Percentiles rank a stretch among this genome's conserved stretches.
These are phyloP conservation scores for Aspergillus biplanus DNA, from an alignment of 495 filamentous ascomycete species.

Conservation along the genomic window DNA sequence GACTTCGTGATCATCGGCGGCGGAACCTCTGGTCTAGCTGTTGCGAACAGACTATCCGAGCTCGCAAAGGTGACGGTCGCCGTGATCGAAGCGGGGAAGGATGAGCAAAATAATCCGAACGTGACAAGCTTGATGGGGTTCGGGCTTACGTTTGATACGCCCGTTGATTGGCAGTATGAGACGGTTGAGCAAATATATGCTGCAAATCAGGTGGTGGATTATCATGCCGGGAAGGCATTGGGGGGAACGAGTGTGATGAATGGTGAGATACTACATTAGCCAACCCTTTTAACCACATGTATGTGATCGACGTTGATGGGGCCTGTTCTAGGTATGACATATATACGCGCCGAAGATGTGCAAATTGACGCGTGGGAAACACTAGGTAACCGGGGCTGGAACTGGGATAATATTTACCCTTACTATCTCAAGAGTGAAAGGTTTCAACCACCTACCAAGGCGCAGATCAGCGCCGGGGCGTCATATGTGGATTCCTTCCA, in stretches of 20 bases:
- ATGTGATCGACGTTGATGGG: constrained; percentile 3
- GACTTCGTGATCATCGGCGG: constrained; percentile 58
- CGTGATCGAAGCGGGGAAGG: constrained; percentile 59
- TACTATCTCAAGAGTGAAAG: constrained; percentile 54
- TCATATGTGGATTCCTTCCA: constrained; percentile 51
- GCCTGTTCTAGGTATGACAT: constrained; percentile 46
- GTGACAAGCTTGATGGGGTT: constrained; percentile 49
- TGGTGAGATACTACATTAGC: constrained; percentile 33
- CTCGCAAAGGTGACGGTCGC: constrained; percentile 47
- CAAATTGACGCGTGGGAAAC: constrained; percentile 57
- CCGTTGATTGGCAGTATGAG: constrained; percentile 57
- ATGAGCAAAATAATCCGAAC: constrained; percentile 51
- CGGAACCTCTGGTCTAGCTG: constrained; percentile 55
- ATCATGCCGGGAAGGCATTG: constrained; percentile 53
- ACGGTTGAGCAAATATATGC: constrained; percentile 49
- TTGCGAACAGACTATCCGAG: constrained; percentile 58
- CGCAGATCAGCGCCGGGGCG: constrained; percentile 44
- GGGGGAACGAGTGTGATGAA: constrained; percentile 59
- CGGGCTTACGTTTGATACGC: constrained; percentile 44
- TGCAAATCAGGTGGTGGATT: constrained; percentile 34
- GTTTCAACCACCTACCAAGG: constrained; percentile 41
- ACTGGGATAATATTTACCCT: constrained; percentile 58
- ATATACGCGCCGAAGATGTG: constrained; percentile 39
- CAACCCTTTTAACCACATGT: too few relatives aligned
- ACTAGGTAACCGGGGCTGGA: constrained; percentile 65